Evolutionary conservation across 306 rosid species (phyloP).

Genomic region (Sophora flavescens): DNA sequence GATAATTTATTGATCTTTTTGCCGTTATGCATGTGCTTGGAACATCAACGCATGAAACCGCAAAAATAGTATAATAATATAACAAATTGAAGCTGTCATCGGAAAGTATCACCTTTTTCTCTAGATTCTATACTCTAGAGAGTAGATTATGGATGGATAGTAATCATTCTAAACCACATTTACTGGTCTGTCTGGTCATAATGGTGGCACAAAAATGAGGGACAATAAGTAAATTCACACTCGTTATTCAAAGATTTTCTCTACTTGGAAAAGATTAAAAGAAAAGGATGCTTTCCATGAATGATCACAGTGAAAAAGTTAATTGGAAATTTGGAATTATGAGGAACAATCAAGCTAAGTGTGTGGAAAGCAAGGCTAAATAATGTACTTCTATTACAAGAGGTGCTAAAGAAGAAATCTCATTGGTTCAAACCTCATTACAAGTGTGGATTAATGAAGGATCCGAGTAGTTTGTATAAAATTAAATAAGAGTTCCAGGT

Average conservation of each 20-base stretch:
- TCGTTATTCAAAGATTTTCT: slow-evolving; percentile 48
- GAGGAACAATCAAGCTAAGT: background rate
- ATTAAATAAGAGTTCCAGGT: background rate
- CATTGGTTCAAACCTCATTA: background rate
- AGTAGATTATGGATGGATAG: slow-evolving; percentile 49
- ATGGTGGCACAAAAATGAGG: slow-evolving; percentile 60
- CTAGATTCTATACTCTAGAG: slow-evolving; percentile 52
- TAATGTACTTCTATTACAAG: slow-evolving; percentile 5
- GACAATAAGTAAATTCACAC: slow-evolving; percentile 63
- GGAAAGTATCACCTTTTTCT: slow-evolving; percentile 3
- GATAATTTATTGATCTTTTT: slow-evolving; percentile 24
- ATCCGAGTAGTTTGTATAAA: no score
- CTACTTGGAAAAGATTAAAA: background rate
- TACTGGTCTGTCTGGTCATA: slow-evolving; percentile 48
- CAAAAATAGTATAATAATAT: background rate
- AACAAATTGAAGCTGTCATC: slow-evolving; percentile 31
- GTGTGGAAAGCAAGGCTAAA: slow-evolving; percentile 40
- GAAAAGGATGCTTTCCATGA: slow-evolving; percentile 13
- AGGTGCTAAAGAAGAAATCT: background rate
- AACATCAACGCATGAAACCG: background rate
- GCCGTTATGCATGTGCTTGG: slow-evolving; percentile 35
- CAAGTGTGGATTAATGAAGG: background rate
- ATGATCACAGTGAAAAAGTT: slow-evolving; percentile 14
- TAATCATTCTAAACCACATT: slow-evolving; percentile 59
- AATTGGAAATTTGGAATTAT: background rate